Conservation (phyloP, 2,329 filamentous ascomycete genomes). For the Curvularia sp. region DNA sequence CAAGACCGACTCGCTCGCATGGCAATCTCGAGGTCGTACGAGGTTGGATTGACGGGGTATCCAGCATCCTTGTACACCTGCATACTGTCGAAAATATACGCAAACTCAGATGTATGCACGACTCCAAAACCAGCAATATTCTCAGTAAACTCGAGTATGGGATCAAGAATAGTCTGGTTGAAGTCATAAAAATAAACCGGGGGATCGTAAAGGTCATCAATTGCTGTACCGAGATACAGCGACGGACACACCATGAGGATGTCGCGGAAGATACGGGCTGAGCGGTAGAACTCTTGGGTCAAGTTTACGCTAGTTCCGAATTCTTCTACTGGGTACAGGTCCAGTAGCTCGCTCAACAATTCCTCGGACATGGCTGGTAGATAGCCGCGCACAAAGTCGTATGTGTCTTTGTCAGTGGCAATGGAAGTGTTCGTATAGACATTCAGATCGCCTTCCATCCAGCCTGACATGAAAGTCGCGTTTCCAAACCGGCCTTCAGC, state of each 20-base stretch:
- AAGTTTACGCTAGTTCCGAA: slow-evolving; percentile 53
- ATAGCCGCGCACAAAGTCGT: slow-evolving; percentile 52
- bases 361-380: slow-evolving; percentile 46
- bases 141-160: slow-evolving; percentile 47
- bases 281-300: slow-evolving; percentile 59
- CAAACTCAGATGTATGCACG: slow-evolving; percentile 62
- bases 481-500: slow-evolving; percentile 53
- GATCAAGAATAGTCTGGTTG: slow-evolving; percentile 62
- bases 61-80: slow-evolving; percentile 52
- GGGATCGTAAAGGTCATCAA: slow-evolving; percentile 49
- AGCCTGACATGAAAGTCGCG: slow-evolving; percentile 53
- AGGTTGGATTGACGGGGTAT: slow-evolving; percentile 45
- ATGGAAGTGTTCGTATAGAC: slow-evolving; percentile 54
- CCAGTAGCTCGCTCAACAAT: slow-evolving; percentile 36
- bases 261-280: slow-evolving; percentile 60
- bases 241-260: slow-evolving; percentile 60
- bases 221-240: slow-evolving; percentile 51
- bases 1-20: slow-evolving; percentile 56
- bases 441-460: slow-evolving; percentile 56
- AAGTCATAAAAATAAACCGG: slow-evolving; percentile 59
- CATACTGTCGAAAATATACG: slow-evolving; percentile 58
- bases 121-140: slow-evolving; percentile 54
- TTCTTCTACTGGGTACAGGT: slow-evolving; percentile 50
- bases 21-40: slow-evolving; percentile 52
- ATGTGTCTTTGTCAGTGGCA: slow-evolving; percentile 50